phyloP scores from a whole-genome alignment of 2,329 filamentous ascomycete genomes.

The Cordyceps tenuipes region DNA sequence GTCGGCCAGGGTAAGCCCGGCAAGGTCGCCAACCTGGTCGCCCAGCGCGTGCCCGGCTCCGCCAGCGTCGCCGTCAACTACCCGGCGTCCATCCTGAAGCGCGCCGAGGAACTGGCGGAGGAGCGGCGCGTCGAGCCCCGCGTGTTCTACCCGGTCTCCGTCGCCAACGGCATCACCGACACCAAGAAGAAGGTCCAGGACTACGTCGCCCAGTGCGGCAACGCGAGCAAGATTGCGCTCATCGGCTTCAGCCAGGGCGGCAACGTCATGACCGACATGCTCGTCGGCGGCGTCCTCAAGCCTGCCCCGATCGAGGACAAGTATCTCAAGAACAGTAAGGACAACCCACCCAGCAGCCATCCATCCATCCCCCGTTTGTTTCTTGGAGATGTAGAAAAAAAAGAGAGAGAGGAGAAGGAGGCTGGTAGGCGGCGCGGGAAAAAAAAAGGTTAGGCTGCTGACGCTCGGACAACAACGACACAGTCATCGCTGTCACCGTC shows the following conservation, averaged over 20 bases:
- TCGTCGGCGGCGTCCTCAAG: constrained; percentile 12
- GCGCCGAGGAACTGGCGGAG: background rate
- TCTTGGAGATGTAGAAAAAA: no score
- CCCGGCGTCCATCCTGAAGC: constrained; percentile 7
- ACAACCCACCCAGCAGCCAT: no score
- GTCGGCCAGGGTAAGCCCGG: constrained; percentile 9
- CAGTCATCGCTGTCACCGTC: constrained; percentile 12
- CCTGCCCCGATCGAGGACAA: constrained; percentile 9
- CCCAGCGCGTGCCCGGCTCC: constrained; percentile 8
- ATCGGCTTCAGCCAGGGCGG: constrained; percentile 13
- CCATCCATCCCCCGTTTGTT: background rate
- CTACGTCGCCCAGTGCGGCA: constrained; percentile 11
- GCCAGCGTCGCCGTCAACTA: constrained; percentile 13
- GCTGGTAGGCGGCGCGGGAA: no score
- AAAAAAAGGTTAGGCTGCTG: background rate
- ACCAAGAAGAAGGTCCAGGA: constrained; percentile 11
- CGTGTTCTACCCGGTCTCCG: constrained; percentile 10
- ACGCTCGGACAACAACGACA: background rate
- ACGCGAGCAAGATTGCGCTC: constrained; percentile 9
- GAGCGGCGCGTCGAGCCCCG: background rate
- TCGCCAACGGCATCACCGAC: constrained; percentile 10
- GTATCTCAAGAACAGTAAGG: constrained; percentile 11
- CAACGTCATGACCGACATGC: constrained; percentile 13
- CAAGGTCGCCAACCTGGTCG: constrained; percentile 5
- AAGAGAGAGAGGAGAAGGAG: no score